Base-by-base conservation (phyloP, 2,329 filamentous ascomycete species). In the Colletotrichum brevisporum region DNA sequence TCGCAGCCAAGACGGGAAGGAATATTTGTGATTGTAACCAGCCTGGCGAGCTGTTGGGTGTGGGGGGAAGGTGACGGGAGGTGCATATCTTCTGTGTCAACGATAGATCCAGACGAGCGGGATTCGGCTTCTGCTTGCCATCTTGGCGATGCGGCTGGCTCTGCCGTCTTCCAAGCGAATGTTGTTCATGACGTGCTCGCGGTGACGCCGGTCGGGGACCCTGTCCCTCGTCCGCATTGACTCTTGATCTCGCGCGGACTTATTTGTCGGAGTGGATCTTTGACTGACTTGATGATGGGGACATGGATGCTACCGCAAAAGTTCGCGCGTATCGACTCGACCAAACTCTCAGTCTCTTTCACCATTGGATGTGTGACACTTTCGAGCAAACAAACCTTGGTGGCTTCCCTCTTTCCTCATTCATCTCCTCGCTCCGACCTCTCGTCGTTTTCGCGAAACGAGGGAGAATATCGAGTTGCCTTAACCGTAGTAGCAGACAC, bases 1-100 rank as follows among this genome's bases (percentile, higher is more conserved):
- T 67, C 55, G 67, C 39, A n/a, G 63, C 62, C 67, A 67, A 69
- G 67, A 69, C 62, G 56, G 62, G 62, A 69, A 61, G 62, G 51
- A 66, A 60, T 36, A 8, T 36, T 9, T 48, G n/a, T 13, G 36
- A 53, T 5, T 24, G 21, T 24, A 3, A 24, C 21, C 21, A 3
- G 21, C 21, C 21, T 24, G 21, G 21, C 21, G 21, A 24, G 21
- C 21, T 24, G 21, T 24, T 24, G 21, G 21, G 21, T 24, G 21
- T 24, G 21, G 21, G 21, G 21, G 21, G 27, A 5, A 13, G 16
- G 59, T 21, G 51, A 24, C 13, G 27, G 58, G 59, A 41, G 41
- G 50, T 52, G 64, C 64, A 52, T 63, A 45, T 27, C 31, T 24
- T 67, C 65, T 53, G 18, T 57, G 27, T 68, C 65, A 64, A 58